phyloP scores from a whole-genome alignment of 352 stramenopile genomes.

The Globisporangium spiculum region DNA sequence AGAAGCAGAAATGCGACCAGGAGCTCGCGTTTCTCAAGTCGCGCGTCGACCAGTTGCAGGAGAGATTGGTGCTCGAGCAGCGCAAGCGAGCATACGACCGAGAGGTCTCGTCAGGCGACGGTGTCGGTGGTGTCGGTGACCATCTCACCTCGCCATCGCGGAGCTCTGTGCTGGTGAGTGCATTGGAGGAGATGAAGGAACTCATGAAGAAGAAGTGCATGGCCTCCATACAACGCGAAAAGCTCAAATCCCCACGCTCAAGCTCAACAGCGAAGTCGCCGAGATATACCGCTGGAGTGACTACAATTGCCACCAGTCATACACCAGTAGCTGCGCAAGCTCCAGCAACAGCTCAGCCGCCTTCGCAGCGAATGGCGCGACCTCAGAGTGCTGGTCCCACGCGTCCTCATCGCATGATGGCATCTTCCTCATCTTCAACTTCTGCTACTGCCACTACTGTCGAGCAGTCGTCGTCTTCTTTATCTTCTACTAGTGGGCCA shows the following conservation, averaged over 20 bases:
- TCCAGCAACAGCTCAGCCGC: conserved; percentile 1
- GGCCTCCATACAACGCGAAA: conserved; percentile 32
- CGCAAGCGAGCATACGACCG: conserved; percentile 57
- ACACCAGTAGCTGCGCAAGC: background rate
- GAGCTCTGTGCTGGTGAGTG: conserved; percentile 26
- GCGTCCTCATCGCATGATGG: background rate
- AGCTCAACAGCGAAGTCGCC: conserved; percentile 12
- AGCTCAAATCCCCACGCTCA: conserved; percentile 20
- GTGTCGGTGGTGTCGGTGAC: background rate
- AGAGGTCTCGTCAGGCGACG: conserved; percentile 15
- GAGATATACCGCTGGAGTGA: background rate
- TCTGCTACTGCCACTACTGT: background rate
- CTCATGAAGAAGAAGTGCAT: conserved; percentile 28
- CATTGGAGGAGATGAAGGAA: conserved; percentile 39
- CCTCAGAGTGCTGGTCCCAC: conserved; percentile 19
- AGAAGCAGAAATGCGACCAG: conserved; percentile 52
- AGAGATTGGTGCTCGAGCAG: conserved; percentile 40
- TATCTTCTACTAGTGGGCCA: background rate
- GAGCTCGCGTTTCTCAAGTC: conserved; percentile 38
- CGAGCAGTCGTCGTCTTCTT: background rate
- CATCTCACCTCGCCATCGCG: conserved; percentile 23
- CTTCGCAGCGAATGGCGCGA: background rate
- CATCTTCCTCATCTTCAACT: background rate
- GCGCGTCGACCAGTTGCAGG: conserved; percentile 37
- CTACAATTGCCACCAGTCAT: background rate